phyloP scores from a whole-genome alignment of 2,329 filamentous ascomycete species.

The Xylaria sp. region DNA sequence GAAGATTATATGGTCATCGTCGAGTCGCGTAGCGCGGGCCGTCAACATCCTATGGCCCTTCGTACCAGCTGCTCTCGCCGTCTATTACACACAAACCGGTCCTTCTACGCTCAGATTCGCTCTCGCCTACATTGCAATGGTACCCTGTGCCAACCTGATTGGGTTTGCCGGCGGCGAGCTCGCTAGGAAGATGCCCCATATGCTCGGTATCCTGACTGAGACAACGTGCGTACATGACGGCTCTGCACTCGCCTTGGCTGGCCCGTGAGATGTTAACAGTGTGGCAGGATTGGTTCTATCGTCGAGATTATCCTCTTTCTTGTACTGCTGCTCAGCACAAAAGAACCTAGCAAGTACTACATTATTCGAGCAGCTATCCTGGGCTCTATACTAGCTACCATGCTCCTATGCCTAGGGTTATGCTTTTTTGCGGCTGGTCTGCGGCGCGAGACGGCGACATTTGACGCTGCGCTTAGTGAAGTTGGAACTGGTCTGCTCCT shows the following conservation, averaged over 20 bases:
- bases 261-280: slow-evolving; percentile 29
- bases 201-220: slow-evolving; percentile 71
- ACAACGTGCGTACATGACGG: slow-evolving; percentile 60
- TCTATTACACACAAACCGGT: slow-evolving; percentile 57
- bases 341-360: slow-evolving; percentile 62
- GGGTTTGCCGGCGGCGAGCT: slow-evolving; percentile 80
- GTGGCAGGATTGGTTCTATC: slow-evolving; percentile 70
- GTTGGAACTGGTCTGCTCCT: slow-evolving; percentile 81
- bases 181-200: slow-evolving; percentile 79
- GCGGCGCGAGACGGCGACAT: slow-evolving; percentile 73
- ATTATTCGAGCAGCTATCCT: slow-evolving; percentile 87
- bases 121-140: slow-evolving; percentile 80
- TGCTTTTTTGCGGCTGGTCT: slow-evolving; percentile 85
- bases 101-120: slow-evolving; percentile 73
- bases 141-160: slow-evolving; percentile 79
- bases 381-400: slow-evolving; percentile 83
- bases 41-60: slow-evolving; percentile 81
- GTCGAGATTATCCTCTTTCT: slow-evolving; percentile 89
- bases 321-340: slow-evolving; percentile 67
- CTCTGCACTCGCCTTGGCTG: slow-evolving; percentile 41
- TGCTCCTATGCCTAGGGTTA: slow-evolving; percentile 80
- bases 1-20: slow-evolving; percentile 71
- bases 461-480: slow-evolving; percentile 81
- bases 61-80: slow-evolving; percentile 76
- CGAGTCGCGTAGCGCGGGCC: slow-evolving; percentile 69